Evolutionary conservation across 108 stramenopile genomes (phyloP).

Genomic region (Pseudonitzschia delicatissima): DNA sequence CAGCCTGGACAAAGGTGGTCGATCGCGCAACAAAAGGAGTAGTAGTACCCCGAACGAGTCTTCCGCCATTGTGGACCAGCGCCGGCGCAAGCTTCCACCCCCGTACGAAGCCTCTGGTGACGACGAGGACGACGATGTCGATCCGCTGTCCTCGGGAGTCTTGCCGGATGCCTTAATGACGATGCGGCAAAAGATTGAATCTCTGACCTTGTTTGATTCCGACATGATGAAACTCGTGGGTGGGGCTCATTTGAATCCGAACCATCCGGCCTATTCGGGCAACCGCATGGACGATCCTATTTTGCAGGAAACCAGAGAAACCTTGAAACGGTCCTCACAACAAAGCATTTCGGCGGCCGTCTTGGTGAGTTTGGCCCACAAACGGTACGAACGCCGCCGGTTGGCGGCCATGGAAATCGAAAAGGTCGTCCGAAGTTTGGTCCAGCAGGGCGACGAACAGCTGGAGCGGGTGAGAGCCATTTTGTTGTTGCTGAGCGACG

Average conservation of each 20-base stretch:
- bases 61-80: slow-evolving; percentile 1
- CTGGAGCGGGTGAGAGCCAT: slow-evolving; percentile 74
- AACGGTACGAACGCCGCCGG: slow-evolving; percentile 83
- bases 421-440: slow-evolving; percentile 77
- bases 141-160: slow-evolving; percentile 43
- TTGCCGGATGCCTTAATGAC: slow-evolving; percentile 72
- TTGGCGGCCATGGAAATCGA: slow-evolving; percentile 91
- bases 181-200: slow-evolving; percentile 81
- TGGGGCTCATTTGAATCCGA: too few relatives aligned
- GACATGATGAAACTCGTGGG: slow-evolving; percentile 56
- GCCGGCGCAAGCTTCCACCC: neutral
- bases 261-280: slow-evolving; percentile 2
- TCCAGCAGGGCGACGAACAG: slow-evolving; percentile 52
- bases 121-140: neutral
- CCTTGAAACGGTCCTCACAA: slow-evolving; percentile 73
- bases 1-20: neutral
- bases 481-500: slow-evolving; percentile 75
- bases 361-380: slow-evolving; percentile 83
- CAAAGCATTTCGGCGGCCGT: slow-evolving; percentile 81
- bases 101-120: neutral
- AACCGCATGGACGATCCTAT: slow-evolving; percentile 32
- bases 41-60: neutral
- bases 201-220: slow-evolving; percentile 61
- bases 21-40: neutral
- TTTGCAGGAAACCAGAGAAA: slow-evolving; percentile 58